Evolutionary conservation across 2,329 filamentous ascomycete genomes (phyloP), one percentile per base, ranked within the genome.

Genomic region (Epichloe scottii): DNA sequence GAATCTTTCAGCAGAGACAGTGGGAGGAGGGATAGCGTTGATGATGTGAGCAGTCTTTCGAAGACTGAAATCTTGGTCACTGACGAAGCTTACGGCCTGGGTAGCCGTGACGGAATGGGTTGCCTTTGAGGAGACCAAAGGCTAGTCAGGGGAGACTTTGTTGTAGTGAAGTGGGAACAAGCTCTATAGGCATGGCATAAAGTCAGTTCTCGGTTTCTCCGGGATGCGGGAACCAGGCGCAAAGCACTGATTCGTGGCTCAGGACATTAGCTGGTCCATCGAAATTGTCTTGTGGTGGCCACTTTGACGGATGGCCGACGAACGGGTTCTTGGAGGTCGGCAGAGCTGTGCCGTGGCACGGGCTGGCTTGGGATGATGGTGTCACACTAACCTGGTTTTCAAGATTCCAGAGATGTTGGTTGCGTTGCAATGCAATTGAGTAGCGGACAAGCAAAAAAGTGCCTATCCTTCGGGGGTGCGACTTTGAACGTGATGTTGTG

Each of bases 51-150:
- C 74, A 62, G 76, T 75, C 69, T 80, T 76, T 67, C 76, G 74
- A 68, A 79, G 71, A 71, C 78, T 77, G 77, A 81, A 84, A 83
- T 84, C 76, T 81, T 83, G 78, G 70, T 82, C 77, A 74, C 76
- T 78, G 66, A 81, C 73, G 66, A 80, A 72, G 63, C 66, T 71
- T 57, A 77, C 78, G 80, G 80, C 79, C 72, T 64, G 66, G 64
- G 70, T 71, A 82, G 80, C 81, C 81, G 81, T 84, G 66, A 64
- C 82, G 68, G 59, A 63, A 58, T 58, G 52, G 59, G 63, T 66
- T 74, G 79, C 80, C 79, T 83, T 84, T 84, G 78, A 76, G 58
- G 62, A 69, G 77, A 82, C 77, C 80, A 84, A 84, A 83, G 80
- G 80, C 79, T 60, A 61, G 62, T 66, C 56, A 55, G 50, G 37